These are phyloP conservation scores for Hypomyces rosellus DNA, from an alignment of 2,329 filamentous ascomycete genomes.

Conservation along the genomic window DNA sequence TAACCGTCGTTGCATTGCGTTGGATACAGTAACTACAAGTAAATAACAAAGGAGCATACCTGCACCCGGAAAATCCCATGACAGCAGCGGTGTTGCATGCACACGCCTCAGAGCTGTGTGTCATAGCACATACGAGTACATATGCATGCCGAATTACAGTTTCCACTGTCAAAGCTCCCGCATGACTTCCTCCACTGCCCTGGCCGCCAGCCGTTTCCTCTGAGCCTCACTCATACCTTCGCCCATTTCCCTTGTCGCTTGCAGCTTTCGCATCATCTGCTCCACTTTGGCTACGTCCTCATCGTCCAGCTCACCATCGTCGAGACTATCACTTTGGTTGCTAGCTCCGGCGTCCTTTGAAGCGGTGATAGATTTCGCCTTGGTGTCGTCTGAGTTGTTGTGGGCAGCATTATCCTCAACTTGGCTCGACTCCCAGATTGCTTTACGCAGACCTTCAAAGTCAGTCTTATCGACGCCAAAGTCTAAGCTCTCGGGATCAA, in stretches of 20 bases:
- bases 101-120: too few relatives aligned
- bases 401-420: slow-evolving; percentile 17
- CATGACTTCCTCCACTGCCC: slow-evolving; percentile 60
- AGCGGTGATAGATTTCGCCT: neutral
- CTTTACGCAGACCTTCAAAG: slow-evolving; percentile 44
- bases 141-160: too few relatives aligned
- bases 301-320: slow-evolving; percentile 31
- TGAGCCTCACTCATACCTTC: slow-evolving; percentile 55
- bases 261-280: slow-evolving; percentile 57
- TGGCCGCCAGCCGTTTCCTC: slow-evolving; percentile 53
- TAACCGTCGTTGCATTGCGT: too few relatives aligned
- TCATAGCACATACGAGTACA: too few relatives aligned
- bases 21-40: too few relatives aligned
- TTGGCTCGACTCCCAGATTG: slow-evolving; percentile 42
- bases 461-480: slow-evolving; percentile 48
- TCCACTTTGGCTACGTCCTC: slow-evolving; percentile 55
- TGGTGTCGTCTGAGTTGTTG: slow-evolving; percentile 11
- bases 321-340: slow-evolving; percentile 12
- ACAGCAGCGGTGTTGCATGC: too few relatives aligned
- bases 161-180: slow-evolving; percentile 39
- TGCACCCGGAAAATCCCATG: too few relatives aligned
- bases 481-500: slow-evolving; percentile 39
- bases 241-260: slow-evolving; percentile 54
- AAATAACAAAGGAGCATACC: too few relatives aligned
- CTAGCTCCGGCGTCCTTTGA: slow-evolving; percentile 8